Evolutionary conservation across 1,284 basidiomycete genomes (phyloP).

Genomic region (Ceratobasidium sp.): DNA sequence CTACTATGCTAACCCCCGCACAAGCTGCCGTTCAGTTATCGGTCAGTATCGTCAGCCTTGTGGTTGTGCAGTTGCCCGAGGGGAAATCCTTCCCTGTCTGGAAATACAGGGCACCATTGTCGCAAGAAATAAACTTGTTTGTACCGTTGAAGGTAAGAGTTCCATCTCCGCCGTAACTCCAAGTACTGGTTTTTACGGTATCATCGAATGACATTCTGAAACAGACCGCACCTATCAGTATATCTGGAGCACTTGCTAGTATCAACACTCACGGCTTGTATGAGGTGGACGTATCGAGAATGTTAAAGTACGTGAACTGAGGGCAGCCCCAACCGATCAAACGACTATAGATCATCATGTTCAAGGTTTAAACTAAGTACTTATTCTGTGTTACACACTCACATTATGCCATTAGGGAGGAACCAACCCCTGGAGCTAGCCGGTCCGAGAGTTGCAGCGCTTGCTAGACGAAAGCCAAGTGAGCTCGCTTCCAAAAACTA

Average conservation of each 20-base stretch:
- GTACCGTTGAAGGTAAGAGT: conserved; percentile 7
- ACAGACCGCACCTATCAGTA: background rate
- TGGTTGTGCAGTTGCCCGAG: conserved; percentile 22
- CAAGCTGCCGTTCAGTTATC: too few species aligned
- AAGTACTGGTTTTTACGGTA: conserved; percentile 1
- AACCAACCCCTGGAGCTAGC: conserved; percentile 2
- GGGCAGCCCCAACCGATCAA: background rate
- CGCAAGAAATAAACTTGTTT: conserved; percentile 21
- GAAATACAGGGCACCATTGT: conserved; percentile 9
- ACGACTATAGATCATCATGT: background rate
- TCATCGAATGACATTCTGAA: conserved; percentile 12
- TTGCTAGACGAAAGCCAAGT: background rate
- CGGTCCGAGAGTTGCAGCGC: background rate
- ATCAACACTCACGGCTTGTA: conserved; percentile 31
- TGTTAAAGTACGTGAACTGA: conserved; percentile 8
- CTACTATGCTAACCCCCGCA: too few species aligned
- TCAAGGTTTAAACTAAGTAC: background rate
- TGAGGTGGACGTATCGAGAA: conserved; percentile 5
- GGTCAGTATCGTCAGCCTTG: background rate
- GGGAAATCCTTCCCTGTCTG: conserved; percentile 29
- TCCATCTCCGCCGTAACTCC: background rate
- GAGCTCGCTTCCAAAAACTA: too few species aligned
- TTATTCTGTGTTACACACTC: background rate
- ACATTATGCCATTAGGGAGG: background rate
- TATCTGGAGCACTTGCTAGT: background rate